Evolutionary conservation across 805 yeast genomes (phyloP), one percentile per base, ranked within the genome.

Genomic region (Starmerella etchellsii): DNA sequence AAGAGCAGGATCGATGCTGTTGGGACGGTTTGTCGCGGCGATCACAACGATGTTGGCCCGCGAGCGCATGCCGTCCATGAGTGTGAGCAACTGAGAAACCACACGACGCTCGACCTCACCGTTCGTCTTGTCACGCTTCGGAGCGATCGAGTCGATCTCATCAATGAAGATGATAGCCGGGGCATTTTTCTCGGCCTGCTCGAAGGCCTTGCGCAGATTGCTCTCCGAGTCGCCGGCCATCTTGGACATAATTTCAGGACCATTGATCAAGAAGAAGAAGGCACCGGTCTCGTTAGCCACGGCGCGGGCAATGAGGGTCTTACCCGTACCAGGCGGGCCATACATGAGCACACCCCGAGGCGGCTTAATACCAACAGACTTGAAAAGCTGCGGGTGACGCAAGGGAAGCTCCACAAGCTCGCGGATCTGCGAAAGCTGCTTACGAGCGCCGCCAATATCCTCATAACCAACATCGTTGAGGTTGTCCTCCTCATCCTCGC

Each of bases 51-150:
- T 81, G 60, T 91, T 91, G 31, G 97, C 81, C 66, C 98, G 79
- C n/a, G 97, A 95, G 67, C 88, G 88, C 98, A 91, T 91, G 71
- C 98, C 99, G 61, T 91, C 99, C 99, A 91, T 91, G 54, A 91
- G 72, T 16, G 99, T 91, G 61, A 91, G 75, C 59, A 91, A 73
- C 68, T 91, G 98, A 24, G 97, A 88, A 47, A 91, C 99, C 42
- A 91, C 98, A 70, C 99, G 81, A 69, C 98, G 79, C 69, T 91
- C 99, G 55, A 91, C 98, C 67, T 91, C 98, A 69, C 98, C 98
- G 61, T 91, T 91, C 40, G 98, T 91, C 77, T 91, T 91, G 70
- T 91, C 98, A 71, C 98, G 84, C 79, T 91, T 91, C 63, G 98
- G 98, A 39, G 98, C 98, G 57, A 91, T 91, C 14, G 97, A 88